Conservation (phyloP, 2,329 filamentous ascomycete species). For the Aspergillus caelatus region DNA sequence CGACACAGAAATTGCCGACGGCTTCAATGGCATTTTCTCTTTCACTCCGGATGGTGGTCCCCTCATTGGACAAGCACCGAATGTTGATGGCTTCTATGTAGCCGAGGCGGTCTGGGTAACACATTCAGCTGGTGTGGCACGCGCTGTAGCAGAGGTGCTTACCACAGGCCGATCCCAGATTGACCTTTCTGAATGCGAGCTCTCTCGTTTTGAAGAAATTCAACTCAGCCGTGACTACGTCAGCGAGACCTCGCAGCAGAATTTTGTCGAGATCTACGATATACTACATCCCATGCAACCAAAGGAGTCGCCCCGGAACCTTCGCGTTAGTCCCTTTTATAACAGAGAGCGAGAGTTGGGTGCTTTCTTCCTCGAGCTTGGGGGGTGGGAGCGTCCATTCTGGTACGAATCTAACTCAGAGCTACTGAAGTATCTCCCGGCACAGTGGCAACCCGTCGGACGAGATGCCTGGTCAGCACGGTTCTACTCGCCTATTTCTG, state of each 20-base stretch:
- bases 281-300: constrained; percentile 65
- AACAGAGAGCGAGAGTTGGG: constrained; percentile 55
- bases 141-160: constrained; percentile 61
- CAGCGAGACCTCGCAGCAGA: constrained; percentile 61
- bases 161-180: constrained; percentile 59
- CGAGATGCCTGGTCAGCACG: constrained; percentile 62
- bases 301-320: constrained; percentile 58
- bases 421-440: constrained; percentile 55
- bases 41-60: constrained; percentile 67
- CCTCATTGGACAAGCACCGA: constrained; percentile 60
- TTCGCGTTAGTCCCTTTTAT: constrained; percentile 63
- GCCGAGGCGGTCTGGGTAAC: constrained; percentile 70
- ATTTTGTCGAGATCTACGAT: constrained; percentile 67
- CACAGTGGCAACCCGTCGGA: constrained; percentile 57
- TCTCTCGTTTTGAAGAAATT: constrained; percentile 64
- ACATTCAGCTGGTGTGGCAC: constrained; percentile 65
- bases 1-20: constrained; percentile 57
- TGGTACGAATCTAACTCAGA: constrained; percentile 63
- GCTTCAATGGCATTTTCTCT: constrained; percentile 68
- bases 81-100: constrained; percentile 64
- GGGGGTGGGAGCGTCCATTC: constrained; percentile 65
- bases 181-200: constrained; percentile 62
- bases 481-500: constrained; percentile 62
- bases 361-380: constrained; percentile 59
- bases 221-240: constrained; percentile 61